phyloP scores from a whole-genome alignment of 2,329 filamentous ascomycete species.

The Tolypocladium paradoxum region DNA sequence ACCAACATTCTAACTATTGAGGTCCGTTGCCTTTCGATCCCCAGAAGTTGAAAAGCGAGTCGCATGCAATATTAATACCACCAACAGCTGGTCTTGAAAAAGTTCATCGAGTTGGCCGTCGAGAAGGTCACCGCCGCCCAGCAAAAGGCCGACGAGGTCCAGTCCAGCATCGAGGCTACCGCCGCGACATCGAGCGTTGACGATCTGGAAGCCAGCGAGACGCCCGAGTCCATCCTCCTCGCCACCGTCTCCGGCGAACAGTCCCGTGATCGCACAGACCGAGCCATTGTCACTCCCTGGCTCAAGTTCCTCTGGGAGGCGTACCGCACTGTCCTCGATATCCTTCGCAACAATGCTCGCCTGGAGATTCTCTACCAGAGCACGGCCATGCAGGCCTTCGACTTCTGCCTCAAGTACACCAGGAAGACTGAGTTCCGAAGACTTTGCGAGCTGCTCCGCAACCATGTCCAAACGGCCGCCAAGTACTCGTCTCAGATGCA shows the following conservation, averaged over 20 bases:
- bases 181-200: constrained; percentile 61
- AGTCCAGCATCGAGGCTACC: constrained; percentile 72
- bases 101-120: constrained; percentile 94
- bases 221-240: constrained; percentile 93
- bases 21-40: constrained; percentile 34
- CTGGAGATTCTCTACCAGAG: constrained; percentile 97
- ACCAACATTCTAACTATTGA: constrained; percentile 97
- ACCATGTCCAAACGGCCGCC: constrained; percentile 97
- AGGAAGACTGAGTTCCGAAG: constrained; percentile 99
- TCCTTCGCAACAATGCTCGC: constrained; percentile 96
- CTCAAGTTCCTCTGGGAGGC: constrained; percentile 99
- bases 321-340: constrained; percentile 95
- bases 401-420: constrained; percentile 96
- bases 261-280: constrained; percentile 91
- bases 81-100: constrained; percentile 74
- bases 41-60: background rate
- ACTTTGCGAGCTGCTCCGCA: constrained; percentile 93
- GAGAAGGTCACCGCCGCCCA: constrained; percentile 94
- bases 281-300: constrained; percentile 97
- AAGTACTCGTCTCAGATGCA: constrained; percentile 99
- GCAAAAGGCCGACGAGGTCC: constrained; percentile 89
- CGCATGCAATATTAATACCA: constrained; percentile 5
- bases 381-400: constrained; percentile 95
- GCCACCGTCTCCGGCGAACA: constrained; percentile 97
- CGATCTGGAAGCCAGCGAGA: constrained; percentile 93